These are phyloP conservation scores for Colletotrichum incanum DNA, from an alignment of 2,329 filamentous ascomycete genomes.

Conservation along the genomic window DNA sequence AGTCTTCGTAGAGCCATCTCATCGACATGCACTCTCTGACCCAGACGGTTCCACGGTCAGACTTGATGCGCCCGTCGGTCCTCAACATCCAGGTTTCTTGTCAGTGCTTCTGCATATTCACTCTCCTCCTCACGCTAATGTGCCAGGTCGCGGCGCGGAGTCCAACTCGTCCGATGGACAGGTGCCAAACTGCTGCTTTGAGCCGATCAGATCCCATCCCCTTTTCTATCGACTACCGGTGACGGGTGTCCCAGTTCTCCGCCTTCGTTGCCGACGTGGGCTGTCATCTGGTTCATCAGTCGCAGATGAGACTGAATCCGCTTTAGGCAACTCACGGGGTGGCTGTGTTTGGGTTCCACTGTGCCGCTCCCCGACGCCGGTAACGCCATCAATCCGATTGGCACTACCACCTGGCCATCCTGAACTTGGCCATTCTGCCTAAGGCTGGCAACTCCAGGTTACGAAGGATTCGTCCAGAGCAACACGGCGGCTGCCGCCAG, in stretches of 20 bases:
- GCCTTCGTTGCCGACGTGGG: not conserved
- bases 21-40: constrained; percentile 21
- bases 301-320: constrained; percentile 23
- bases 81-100: not conserved
- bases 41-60: constrained; percentile 28
- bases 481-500: not conserved
- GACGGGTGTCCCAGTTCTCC: not conserved
- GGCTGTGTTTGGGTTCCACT: constrained; percentile 19
- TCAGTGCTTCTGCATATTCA: constrained; percentile 3
- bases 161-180: constrained; percentile 23
- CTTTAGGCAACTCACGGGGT: constrained; percentile 32
- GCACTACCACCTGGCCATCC: not conserved
- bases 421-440: constrained; percentile 19
- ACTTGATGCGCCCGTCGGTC: constrained; percentile 9
- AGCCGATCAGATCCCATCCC: constrained; percentile 9
- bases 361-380: constrained; percentile 25
- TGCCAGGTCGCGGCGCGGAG: constrained; percentile 10
- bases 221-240: not conserved
- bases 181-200: not conserved
- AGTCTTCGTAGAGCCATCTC: constrained; percentile 21
- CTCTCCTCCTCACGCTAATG: not conserved
- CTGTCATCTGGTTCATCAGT: constrained; percentile 23
- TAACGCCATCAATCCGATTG: constrained; percentile 1
- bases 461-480: not conserved
- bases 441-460: constrained; percentile 2